Evolutionary conservation across 2,329 filamentous ascomycete genomes (phyloP).

Genomic region (Curvularia hawaiiensis): DNA sequence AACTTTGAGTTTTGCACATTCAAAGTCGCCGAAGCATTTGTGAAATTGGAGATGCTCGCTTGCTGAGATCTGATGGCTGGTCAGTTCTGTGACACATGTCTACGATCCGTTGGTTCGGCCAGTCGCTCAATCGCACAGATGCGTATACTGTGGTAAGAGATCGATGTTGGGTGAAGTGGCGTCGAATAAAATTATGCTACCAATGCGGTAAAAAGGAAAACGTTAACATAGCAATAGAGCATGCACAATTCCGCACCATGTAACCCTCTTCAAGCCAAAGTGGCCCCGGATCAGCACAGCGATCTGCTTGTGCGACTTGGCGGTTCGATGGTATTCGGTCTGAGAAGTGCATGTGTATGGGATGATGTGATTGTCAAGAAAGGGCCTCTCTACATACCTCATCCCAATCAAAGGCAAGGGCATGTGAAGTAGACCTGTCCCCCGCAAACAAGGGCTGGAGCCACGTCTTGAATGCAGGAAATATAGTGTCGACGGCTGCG

Average conservation of each 20-base stretch:
- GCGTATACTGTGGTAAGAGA: not conserved
- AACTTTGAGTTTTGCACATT: constrained; percentile 44
- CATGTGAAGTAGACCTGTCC: constrained; percentile 3
- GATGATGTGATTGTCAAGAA: constrained; percentile 6
- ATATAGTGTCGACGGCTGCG: constrained; percentile 26
- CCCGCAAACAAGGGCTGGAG: constrained; percentile 8
- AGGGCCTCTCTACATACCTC: constrained; percentile 26
- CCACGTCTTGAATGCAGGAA: constrained; percentile 19
- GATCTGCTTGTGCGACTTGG: constrained; percentile 5
- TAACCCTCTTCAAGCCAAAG: not conserved
- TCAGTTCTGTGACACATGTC: constrained; percentile 16
- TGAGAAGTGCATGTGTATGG: constrained; percentile 3
- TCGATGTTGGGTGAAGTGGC: not conserved
- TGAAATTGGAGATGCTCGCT: constrained; percentile 37
- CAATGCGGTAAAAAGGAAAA: not conserved
- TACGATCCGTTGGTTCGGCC: not conserved
- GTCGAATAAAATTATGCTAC: constrained; percentile 1
- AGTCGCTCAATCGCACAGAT: not conserved
- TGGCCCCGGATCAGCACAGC: not conserved
- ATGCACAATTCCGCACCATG: not conserved
- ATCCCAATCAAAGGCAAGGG: constrained; percentile 26
- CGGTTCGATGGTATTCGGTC: not conserved
- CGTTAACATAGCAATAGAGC: not conserved
- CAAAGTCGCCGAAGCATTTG: constrained; percentile 37
- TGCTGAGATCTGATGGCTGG: constrained; percentile 28